Conservation (phyloP, 129 eudicot species). For the Rutidosis leptorrhynchoides region DNA sequence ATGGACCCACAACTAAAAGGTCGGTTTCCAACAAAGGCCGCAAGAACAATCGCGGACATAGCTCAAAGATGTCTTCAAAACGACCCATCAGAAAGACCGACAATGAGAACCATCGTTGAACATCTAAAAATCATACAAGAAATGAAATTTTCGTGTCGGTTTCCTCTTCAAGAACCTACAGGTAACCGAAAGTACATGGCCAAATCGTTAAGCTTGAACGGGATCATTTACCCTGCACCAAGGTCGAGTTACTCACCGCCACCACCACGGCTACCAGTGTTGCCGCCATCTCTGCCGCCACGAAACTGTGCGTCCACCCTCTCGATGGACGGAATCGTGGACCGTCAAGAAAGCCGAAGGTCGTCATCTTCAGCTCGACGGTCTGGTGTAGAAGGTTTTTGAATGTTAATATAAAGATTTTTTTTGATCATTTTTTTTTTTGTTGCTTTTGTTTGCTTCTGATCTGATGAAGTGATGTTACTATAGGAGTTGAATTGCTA, state of each 20-base stretch:
- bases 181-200: slow-evolving; percentile 56
- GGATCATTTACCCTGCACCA: slow-evolving; percentile 57
- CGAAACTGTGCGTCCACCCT: slow-evolving; percentile 55
- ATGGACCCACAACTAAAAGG: slow-evolving; percentile 95
- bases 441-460: slow-evolving; percentile 18
- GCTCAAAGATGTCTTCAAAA: slow-evolving; percentile 83
- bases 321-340: slow-evolving; percentile 49
- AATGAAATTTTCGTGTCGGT: slow-evolving; percentile 59
- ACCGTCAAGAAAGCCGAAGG: slow-evolving; percentile 56
- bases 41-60: slow-evolving; percentile 77
- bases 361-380: slow-evolving; percentile 58
- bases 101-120: slow-evolving; percentile 56
- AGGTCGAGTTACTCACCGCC: slow-evolving; percentile 56
- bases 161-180: slow-evolving; percentile 78
- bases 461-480: not conserved
- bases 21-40: slow-evolving; percentile 75
- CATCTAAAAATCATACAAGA: slow-evolving; percentile 70
- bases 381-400: slow-evolving; percentile 81
- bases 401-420: slow-evolving; percentile 55
- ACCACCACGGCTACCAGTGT: slow-evolving; percentile 42
- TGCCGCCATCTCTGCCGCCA: slow-evolving; percentile 53
- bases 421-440: slow-evolving; percentile 6
- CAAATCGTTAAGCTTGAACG: slow-evolving; percentile 72
- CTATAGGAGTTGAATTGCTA: slow-evolving; percentile 23
- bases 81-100: too few species aligned